Percentiles rank a stretch among this genome's conserved stretches.
These are phyloP conservation scores for Fraxinus sp. DNA, from an alignment of 305 asterid species.

Conservation along the genomic window DNA sequence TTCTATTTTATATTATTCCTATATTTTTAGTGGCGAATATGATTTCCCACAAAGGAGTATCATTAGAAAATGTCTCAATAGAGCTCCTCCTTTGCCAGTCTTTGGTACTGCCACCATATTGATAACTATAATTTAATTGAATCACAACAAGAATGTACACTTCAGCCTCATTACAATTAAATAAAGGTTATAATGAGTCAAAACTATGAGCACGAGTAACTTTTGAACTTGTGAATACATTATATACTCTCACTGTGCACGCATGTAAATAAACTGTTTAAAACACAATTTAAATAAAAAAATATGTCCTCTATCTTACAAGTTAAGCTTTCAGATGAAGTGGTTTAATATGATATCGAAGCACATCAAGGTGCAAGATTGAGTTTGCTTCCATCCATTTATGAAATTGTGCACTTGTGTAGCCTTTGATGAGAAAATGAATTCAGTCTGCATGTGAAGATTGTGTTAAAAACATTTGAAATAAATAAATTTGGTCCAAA, in stretches of 20 bases:
- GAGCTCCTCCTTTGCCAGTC: not conserved
- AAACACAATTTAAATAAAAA: too few species aligned
- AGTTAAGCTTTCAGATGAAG: not conserved
- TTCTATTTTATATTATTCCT: not conserved
- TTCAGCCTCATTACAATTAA: not conserved
- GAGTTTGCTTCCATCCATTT: not conserved
- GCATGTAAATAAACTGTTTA: not conserved
- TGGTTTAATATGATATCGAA: not conserved
- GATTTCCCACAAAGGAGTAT: not conserved
- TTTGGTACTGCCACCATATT: not conserved
- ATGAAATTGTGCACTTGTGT: not conserved
- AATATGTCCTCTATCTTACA: not conserved
- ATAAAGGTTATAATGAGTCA: not conserved
- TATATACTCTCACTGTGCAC: not conserved
- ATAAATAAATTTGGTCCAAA: not conserved
- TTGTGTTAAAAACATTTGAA: not conserved
- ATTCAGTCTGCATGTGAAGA: not conserved
- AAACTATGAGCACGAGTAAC: not conserved
- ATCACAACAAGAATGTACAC: not conserved
- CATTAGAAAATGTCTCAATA: not conserved
- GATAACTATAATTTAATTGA: not conserved
- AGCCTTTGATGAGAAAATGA: not conserved
- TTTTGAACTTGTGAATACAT: not conserved
- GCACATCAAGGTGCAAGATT: not conserved
- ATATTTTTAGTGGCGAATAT: not conserved